Evolutionary conservation across 78 protist genomes (phyloP).

Genomic region (Chrysochromulina tobinii): DNA sequence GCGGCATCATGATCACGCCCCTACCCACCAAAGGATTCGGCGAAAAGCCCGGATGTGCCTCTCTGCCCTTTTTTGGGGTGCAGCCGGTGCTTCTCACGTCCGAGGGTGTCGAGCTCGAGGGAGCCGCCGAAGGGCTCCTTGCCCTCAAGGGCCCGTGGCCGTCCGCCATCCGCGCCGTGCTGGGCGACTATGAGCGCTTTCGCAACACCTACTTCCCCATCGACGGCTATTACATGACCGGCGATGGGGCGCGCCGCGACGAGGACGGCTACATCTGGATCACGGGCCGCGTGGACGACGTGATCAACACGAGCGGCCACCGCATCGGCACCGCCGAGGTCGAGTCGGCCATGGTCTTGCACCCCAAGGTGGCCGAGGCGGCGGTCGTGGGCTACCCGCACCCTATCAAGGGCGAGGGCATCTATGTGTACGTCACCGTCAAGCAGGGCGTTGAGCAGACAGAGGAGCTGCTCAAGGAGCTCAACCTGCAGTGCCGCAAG

Average conservation of each 20-base stretch:
- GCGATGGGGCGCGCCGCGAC: conserved; percentile 83
- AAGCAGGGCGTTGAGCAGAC: conserved; percentile 62
- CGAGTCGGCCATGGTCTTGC: conserved; percentile 80
- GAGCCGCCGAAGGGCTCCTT: conserved; percentile 53
- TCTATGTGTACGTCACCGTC: conserved; percentile 63
- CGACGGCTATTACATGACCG: conserved; percentile 83
- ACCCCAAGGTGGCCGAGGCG: conserved; percentile 71
- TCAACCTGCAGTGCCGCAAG: conserved; percentile 47
- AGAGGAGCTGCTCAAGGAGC: conserved; percentile 44
- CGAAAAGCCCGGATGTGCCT: conserved; percentile 89
- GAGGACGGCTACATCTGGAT: conserved; percentile 89
- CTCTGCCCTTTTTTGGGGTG: conserved; percentile 91
- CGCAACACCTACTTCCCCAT: conserved; percentile 63
- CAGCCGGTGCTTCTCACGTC: conserved; percentile 54
- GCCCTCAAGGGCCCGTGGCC: conserved; percentile 81
- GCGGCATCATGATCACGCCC: conserved; percentile 85
- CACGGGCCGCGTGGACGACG: conserved; percentile 91
- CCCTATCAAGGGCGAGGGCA: conserved; percentile 85
- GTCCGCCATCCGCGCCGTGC: conserved; percentile 73
- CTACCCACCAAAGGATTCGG: conserved; percentile 75
- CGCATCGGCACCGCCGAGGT: conserved; percentile 94
- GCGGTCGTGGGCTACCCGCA: conserved; percentile 90
- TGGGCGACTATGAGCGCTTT: conserved; percentile 71
- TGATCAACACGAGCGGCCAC: conserved; percentile 87
- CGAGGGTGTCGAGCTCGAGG: conserved; percentile 20